A percentile compares a stretch with the other conserved stretches of the same genome.
These are phyloP conservation scores for Solanum sejunctum DNA, from an alignment of 257 asterid genomes.

Conservation along the genomic window DNA sequence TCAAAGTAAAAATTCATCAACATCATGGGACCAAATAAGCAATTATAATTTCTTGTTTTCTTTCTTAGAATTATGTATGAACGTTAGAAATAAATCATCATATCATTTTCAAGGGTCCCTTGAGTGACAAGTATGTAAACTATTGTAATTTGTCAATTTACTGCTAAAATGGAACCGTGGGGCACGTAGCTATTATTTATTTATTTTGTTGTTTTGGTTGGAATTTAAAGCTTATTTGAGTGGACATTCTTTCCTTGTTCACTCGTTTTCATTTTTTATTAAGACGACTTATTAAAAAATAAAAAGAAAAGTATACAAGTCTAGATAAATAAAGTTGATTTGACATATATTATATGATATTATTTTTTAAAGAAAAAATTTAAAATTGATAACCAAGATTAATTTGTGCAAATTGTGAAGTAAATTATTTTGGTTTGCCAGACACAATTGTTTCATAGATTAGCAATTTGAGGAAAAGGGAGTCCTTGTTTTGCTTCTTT, in stretches of 20 bases:
- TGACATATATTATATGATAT: background rate
- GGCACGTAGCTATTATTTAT: background rate
- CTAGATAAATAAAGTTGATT: background rate
- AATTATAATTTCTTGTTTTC: background rate
- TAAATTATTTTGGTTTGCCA: background rate
- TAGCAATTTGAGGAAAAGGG: background rate
- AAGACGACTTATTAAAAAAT: background rate
- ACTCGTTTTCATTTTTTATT: background rate
- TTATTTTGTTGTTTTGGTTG: background rate
- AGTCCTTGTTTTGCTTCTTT: background rate
- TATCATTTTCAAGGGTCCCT: conserved; percentile 14
- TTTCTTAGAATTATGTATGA: background rate
- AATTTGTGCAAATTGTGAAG: background rate
- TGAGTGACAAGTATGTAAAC: conserved; percentile 10
- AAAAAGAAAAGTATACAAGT: background rate
- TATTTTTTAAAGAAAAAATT: background rate
- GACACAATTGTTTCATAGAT: background rate
- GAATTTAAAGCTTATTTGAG: background rate
- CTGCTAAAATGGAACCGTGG: background rate
- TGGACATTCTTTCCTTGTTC: background rate
- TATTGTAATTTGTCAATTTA: conserved; percentile 1
- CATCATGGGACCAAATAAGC: background rate
- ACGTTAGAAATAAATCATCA: conserved; percentile 2
- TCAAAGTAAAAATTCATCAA: background rate
- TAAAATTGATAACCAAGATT: background rate